Evolutionary conservation across 2,329 filamentous ascomycete genomes (phyloP).

Genomic region (Neocatenulostroma microsporum): DNA sequence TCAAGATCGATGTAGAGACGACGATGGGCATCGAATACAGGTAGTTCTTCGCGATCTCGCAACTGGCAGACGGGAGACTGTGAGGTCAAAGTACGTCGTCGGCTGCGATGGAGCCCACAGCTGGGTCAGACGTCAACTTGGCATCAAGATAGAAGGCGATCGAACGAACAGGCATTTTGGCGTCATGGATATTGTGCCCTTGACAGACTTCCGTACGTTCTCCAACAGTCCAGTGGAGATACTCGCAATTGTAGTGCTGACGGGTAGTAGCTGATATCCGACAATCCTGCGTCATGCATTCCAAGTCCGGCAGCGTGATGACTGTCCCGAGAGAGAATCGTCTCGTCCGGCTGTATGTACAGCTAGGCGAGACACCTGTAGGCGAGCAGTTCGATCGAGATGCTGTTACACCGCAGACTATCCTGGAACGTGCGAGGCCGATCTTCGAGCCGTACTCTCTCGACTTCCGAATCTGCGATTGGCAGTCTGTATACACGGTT

Average conservation of each 20-base stretch:
- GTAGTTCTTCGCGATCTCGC: neutral
- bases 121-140: constrained; percentile 26
- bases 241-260: too few relatives aligned
- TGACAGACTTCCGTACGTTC: constrained; percentile 18
- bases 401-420: constrained; percentile 51
- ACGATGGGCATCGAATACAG: neutral
- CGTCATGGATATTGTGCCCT: constrained; percentile 22
- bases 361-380: constrained; percentile 26
- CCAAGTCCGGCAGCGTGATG: constrained; percentile 61
- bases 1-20: too few relatives aligned
- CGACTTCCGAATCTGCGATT: constrained; percentile 14
- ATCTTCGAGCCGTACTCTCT: constrained; percentile 57
- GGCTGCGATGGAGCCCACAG: constrained; percentile 47
- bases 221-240: neutral
- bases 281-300: constrained; percentile 70
- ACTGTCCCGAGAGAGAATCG: constrained; percentile 59
- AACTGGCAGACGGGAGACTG: constrained; percentile 8
- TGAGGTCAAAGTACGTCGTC: constrained; percentile 42
- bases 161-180: constrained; percentile 21
- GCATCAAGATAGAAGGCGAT: constrained; percentile 15
- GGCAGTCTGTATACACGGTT: constrained; percentile 61
- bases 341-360: constrained; percentile 20
- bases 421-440: constrained; percentile 53
- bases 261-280: constrained; percentile 67
- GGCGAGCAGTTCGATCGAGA: constrained; percentile 57